These are phyloP conservation scores for Sporothrix phasma DNA, from an alignment of 2,329 filamentous ascomycete species.

Conservation along the genomic window DNA sequence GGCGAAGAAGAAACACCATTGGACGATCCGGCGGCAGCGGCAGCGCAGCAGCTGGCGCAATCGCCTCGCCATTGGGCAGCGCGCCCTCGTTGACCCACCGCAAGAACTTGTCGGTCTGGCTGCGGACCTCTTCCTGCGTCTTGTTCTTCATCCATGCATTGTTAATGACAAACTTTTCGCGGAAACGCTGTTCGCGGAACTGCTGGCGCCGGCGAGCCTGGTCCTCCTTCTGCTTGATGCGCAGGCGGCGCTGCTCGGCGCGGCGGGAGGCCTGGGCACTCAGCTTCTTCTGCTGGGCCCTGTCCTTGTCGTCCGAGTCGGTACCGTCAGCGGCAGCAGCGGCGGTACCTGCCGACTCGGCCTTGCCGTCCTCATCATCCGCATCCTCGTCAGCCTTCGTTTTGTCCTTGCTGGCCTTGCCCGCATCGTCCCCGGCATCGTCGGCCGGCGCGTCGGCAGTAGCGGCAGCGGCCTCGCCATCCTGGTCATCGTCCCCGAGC, in stretches of 20 bases:
- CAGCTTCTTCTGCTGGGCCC: background rate
- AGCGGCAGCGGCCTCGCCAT: background rate
- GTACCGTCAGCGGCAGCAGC: background rate
- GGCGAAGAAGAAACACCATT: background rate
- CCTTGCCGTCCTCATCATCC: background rate
- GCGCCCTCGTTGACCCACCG: conserved; percentile 43
- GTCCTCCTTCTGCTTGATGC: conserved; percentile 42
- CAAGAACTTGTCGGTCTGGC: conserved; percentile 57
- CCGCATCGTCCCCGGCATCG: background rate
- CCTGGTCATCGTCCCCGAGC: conserved; percentile 8
- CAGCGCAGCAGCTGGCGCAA: background rate
- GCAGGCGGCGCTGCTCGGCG: conserved; percentile 3
- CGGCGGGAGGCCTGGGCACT: conserved; percentile 9
- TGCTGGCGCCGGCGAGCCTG: conserved; percentile 26
- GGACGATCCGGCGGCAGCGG: background rate
- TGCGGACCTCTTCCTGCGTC: conserved; percentile 65
- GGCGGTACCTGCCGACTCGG: background rate
- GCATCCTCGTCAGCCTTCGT: background rate
- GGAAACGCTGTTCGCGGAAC: conserved; percentile 41
- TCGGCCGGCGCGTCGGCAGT: background rate
- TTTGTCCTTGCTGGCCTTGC: background rate
- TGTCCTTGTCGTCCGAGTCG: background rate
- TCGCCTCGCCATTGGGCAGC: conserved; percentile 9
- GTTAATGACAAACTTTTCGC: conserved; percentile 75
- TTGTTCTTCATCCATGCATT: conserved; percentile 70